A percentile compares a stretch with the other conserved stretches of the same genome.
These are phyloP conservation scores for Setomelanomma holmii DNA, from an alignment of 2,329 filamentous ascomycete species.

Conservation along the genomic window DNA sequence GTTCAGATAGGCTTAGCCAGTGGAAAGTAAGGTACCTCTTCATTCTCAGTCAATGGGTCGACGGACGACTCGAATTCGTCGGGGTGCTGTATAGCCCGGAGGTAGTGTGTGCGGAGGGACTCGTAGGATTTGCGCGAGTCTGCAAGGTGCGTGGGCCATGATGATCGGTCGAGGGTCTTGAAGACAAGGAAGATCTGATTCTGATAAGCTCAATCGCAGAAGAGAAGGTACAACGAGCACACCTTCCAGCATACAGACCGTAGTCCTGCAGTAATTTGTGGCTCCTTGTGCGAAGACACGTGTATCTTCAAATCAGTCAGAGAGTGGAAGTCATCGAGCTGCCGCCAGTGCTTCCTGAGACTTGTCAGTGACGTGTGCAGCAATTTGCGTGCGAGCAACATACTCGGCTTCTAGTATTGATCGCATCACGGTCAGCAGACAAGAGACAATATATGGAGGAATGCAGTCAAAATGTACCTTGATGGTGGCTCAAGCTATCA, in stretches of 20 bases:
- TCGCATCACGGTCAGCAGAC: slow-evolving; percentile 33
- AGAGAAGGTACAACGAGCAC: slow-evolving; percentile 11
- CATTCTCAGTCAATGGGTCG: slow-evolving; percentile 88
- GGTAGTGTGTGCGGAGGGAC: slow-evolving; percentile 73
- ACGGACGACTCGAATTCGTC: slow-evolving; percentile 76
- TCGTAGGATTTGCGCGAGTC: slow-evolving; percentile 78
- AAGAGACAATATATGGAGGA: slow-evolving; percentile 4
- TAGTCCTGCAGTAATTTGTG: slow-evolving; percentile 65
- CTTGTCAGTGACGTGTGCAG: slow-evolving; percentile 18
- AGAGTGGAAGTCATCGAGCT: slow-evolving; percentile 47
- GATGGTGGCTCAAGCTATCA: slow-evolving; percentile 36
- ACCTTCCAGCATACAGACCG: slow-evolving; percentile 95
- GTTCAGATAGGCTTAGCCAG: slow-evolving; percentile 21
- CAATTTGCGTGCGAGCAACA: slow-evolving; percentile 7
- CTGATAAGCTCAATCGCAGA: slow-evolving; percentile 7
- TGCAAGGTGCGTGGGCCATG: slow-evolving; percentile 72
- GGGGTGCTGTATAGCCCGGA: slow-evolving; percentile 84
- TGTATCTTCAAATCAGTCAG: slow-evolving; percentile 47
- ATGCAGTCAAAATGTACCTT: slow-evolving; percentile 35
- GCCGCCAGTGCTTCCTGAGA: slow-evolving; percentile 44
- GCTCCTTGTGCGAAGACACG: slow-evolving; percentile 45
- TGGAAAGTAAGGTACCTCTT: slow-evolving; percentile 58
- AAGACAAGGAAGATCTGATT: slow-evolving; percentile 80
- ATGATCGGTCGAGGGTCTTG: slow-evolving; percentile 66
- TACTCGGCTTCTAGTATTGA: slow-evolving; percentile 44